phyloP scores from a whole-genome alignment of 768 basidiomycete genomes.

The Chalciporus piperatus region DNA sequence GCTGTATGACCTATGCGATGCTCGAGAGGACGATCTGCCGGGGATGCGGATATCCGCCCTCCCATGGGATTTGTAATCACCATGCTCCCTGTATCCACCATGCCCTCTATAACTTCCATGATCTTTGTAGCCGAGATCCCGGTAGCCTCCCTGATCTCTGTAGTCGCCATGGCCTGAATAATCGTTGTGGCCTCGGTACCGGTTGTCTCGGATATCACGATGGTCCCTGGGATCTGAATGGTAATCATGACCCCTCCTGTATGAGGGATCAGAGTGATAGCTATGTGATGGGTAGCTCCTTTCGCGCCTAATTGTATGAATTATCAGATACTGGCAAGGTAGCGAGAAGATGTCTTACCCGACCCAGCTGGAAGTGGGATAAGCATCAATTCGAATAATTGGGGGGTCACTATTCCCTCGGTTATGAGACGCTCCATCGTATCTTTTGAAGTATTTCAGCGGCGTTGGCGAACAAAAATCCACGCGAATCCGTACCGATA shows the following conservation, averaged over 20 bases:
- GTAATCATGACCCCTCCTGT: constrained; percentile 23
- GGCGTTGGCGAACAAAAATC: neutral
- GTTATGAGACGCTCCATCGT: constrained; percentile 22
- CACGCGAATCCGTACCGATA: constrained; percentile 42
- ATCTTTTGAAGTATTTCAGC: constrained; percentile 17
- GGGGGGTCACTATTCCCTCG: constrained; percentile 26
- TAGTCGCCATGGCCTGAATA: constrained; percentile 14
- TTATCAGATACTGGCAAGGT: constrained; percentile 7
- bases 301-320: constrained; percentile 16
- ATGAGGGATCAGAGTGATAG: constrained; percentile 24
- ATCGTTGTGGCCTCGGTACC: constrained; percentile 17
- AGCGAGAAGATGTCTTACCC: constrained; percentile 16
- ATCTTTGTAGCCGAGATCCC: constrained; percentile 1
- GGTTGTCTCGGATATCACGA: constrained; percentile 22
- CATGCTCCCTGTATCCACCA: constrained; percentile 17
- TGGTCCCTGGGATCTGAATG: constrained; percentile 20
- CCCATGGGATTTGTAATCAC: constrained; percentile 10
- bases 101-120: constrained; percentile 2
- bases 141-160: constrained; percentile 9
- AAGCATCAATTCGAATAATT: constrained; percentile 22
- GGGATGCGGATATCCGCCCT: constrained; percentile 17
- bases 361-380: constrained; percentile 14
- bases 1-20: constrained; percentile 25
- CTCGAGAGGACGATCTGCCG: constrained; percentile 23
- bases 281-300: constrained; percentile 22